Evolutionary conservation across 2,329 filamentous ascomycete genomes (phyloP), one percentile per base, ranked within the genome.

Genomic region (Trichoderma breve): DNA sequence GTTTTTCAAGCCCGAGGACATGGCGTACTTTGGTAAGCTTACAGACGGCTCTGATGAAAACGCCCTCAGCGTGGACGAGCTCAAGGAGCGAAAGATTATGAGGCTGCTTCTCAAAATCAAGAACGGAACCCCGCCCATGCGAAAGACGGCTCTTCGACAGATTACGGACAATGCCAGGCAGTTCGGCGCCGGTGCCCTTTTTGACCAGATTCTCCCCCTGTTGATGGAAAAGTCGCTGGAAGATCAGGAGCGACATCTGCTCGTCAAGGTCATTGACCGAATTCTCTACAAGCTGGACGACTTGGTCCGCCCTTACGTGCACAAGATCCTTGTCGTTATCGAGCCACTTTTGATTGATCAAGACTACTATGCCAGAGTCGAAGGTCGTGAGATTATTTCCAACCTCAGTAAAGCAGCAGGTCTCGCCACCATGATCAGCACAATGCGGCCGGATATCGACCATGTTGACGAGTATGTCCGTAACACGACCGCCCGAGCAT

Each of bases 11-110:
- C 90, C 94, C 1, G 96, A 99, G 81, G 96, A 99, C 82, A 98
- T 98, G 94, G 91, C 93, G 51, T 99, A 99, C 83, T 99, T 99
- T 78, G 95, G 95, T 72, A 98, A 99, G 85, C 89, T 99, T 53
- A 95, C 97, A 26, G 96, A 99, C 79, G 94, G 93, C 47, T 92
- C 92, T 30, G 94, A 98, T 76, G 96, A 99, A 83, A 97, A 95
- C 77, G 88, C 90, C 26, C 89, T 99, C 83, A 95, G 91, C 24
- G 94, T 99, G 11, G 96, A 99, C 63, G 95, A 99, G 78, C 84
- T 99, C 67, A 98, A 99, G 83, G 95, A 99, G 83, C 89, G 96
- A 74, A 99, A 99, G 84, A 99, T 99, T 79, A 98, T 99, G 96
- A 89, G 96, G 76, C 84, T 99, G 70, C 86, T 99, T 60, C 87